phyloP scores from a whole-genome alignment of 805 yeast genomes.

The Lachancea quebecensis region DNA sequence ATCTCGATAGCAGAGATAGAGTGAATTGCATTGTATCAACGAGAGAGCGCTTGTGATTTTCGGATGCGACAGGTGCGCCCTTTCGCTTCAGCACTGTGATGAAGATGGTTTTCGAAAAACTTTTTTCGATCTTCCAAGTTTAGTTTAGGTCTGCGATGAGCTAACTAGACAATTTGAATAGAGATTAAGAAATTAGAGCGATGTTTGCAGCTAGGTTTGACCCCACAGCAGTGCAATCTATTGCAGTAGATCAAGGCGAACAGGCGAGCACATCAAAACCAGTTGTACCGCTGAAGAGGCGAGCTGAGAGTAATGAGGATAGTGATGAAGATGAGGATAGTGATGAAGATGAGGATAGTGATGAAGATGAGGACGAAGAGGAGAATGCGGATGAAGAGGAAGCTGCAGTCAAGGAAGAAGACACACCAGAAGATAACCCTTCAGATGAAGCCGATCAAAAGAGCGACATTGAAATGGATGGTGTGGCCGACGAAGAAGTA shows the following conservation, averaged over 20 bases:
- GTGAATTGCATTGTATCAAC: conserved; percentile 13
- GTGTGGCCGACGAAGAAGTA: conserved; percentile 12
- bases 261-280: not conserved
- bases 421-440: conserved; percentile 8
- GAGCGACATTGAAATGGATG: conserved; percentile 6
- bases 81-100: not conserved
- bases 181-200: not conserved
- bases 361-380: conserved; percentile 11
- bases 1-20: conserved; percentile 39
- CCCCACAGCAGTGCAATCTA: conserved; percentile 33
- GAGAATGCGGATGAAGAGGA: conserved; percentile 4
- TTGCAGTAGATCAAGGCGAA: not conserved
- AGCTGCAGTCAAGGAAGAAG: conserved; percentile 14
- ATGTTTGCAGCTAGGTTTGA: conserved; percentile 67
- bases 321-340: conserved; percentile 7
- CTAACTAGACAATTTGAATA: not conserved
- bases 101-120: conserved; percentile 1
- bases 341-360: conserved; percentile 4
- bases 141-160: conserved; percentile 5
- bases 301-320: conserved; percentile 14
- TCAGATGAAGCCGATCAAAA: conserved; percentile 9
- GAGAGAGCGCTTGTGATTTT: not conserved
- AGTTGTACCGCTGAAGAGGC: conserved; percentile 4
- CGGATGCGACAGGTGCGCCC: not conserved
- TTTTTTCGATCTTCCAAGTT: not conserved